Base-by-base conservation (phyloP, 208 protist species). In the Porcisia deanei region DNA sequence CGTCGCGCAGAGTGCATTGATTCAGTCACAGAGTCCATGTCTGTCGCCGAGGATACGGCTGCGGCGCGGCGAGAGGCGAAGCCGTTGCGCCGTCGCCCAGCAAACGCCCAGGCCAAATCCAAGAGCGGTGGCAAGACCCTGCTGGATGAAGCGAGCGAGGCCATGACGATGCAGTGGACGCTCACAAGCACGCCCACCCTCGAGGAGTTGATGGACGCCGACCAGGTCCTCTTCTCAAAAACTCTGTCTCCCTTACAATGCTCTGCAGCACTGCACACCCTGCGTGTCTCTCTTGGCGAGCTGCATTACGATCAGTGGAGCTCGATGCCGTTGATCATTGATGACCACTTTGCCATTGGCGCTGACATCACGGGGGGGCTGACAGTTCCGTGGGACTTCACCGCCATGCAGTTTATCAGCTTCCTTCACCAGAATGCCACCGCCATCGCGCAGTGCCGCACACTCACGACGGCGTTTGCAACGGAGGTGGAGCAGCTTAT, bases 321-420 rank as follows among this genome's bases (percentile, higher is more conserved):
- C 83, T 88, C 87, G 9, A 96, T 96, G 91, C 92, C 94, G 34
- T 57, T 98, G n/a, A 81, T 97, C 68, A 84, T 98, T 59, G 83
- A 86, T 61, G 88, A 93, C 58, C 79, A 87, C 69, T 98, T 95
- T 59, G 85, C 77, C 74, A 83, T 98, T 34, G 94, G 92, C 16
- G 88, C 87, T 12, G 85, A 86, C 25, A 67, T 97, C 41, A 91
- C 87, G 10, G 91, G 92, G 8, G 87, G 88, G 43, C 41, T 98
- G 49, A 97, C 90, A 9, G 80, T 98, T 47, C 94, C 94, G 65
- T 98, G 91, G 92, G 93, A 97, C 76, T 96, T 96, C 76, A 95
- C 91, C 16, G 66, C 88, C 18, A 59, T 76, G 2, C 91, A 96
- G 79, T 95, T 98, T 77, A 54, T 94, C 16, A 85, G 78, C 71